Evolutionary conservation across 2,329 filamentous ascomycete genomes (phyloP), one percentile per base, ranked within the genome.

Genomic region (Orbilia oligospora): DNA sequence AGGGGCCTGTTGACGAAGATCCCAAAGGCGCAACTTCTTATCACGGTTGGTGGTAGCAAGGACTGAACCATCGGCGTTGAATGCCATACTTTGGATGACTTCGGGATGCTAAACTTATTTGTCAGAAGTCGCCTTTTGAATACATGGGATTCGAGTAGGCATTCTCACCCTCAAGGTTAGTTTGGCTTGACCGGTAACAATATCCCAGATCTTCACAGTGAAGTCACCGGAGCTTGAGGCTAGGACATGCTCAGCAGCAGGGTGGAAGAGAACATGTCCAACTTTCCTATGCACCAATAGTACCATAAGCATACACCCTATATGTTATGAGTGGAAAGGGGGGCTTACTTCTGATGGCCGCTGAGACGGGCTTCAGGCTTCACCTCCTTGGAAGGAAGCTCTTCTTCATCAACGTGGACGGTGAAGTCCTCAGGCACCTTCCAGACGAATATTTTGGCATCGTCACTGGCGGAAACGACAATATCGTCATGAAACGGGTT

Each of bases 21-120:
- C 96, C 96, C 96, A 99, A 80, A 98, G 91, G 79, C 96, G 91
- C 80, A 99, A 88, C 87, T 97, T 97, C 91, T 99, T 99, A 89
- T 99, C 96, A 83, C 96, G 90, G 79, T 94, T 97, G 8, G 96
- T 98, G 6, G 96, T 98, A 61, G 92, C 94, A 77, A 99, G 86
- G 84, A 96, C 88, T 71, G 90, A 90, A 77, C 96, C 96, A 82
- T 92, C 91, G 80, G 94, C 93, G 85, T 93, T 97, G 95, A 95
- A 99, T 33, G 95, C 97, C 82, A 98, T 88, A 80, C 93, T 97
- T 85, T 98, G 96, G 46, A 98, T 92, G 81, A 97, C 94, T 83
- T 99, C 96, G 80, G 89, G 90, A 85, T 97, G 92, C 85, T 92
- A 64, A 5, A 36, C 10, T n/a, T n/a, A 22, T 64, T 48, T 10